Base-by-base conservation (phyloP, 495 filamentous ascomycete genomes). In the Parathielavia appendiculata region DNA sequence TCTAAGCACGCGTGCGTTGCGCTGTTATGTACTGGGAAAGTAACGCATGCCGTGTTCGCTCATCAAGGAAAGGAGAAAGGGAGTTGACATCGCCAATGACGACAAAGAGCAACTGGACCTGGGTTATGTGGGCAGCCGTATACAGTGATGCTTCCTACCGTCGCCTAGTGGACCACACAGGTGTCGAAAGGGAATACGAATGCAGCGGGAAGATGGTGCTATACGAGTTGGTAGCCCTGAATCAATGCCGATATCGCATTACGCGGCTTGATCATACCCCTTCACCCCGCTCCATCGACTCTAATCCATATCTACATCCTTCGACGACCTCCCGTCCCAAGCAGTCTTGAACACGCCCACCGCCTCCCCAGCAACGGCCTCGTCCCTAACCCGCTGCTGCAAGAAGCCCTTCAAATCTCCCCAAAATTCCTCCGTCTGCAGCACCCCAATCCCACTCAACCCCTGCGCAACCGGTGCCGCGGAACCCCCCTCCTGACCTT, bases 341-440 rank as follows among this genome's bases (percentile, higher is more conserved):
- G 87, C 86, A 51, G 69, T 75, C 70, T 79, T 86, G 63, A 96
- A 97, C 40, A 84, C 68, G n/a, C 66, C 71, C 47, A 78, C 71
- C 59, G 89, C 71, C 68, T 83, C 83, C 62, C 78, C 82, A 9
- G 86, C 88, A 57, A 84, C 80, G 54, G 71, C 73, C 57, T 86
- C 81, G 71, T 95, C 88, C 71, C 84, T 82, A 58, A 96, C 61
- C 71, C 88, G 81, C 78, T 90, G 87, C 63, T 82, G 71, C 70
- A 98, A 70, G 67, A 86, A 98, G 14, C 81, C 89, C 67, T 82
- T 84, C 61, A 98, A 69, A 78, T 97, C 93, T 36, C 74, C 72
- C 93, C 93, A 98, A 72, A 98, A 98, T 59, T 80, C 83, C 35
- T 87, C 84, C 23, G 82, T 86, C 58, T 77, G 65, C 60, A 97